Evolutionary conservation across 2,329 filamentous ascomycete genomes (phyloP).

Genomic region (Aspergillus sp.): DNA sequence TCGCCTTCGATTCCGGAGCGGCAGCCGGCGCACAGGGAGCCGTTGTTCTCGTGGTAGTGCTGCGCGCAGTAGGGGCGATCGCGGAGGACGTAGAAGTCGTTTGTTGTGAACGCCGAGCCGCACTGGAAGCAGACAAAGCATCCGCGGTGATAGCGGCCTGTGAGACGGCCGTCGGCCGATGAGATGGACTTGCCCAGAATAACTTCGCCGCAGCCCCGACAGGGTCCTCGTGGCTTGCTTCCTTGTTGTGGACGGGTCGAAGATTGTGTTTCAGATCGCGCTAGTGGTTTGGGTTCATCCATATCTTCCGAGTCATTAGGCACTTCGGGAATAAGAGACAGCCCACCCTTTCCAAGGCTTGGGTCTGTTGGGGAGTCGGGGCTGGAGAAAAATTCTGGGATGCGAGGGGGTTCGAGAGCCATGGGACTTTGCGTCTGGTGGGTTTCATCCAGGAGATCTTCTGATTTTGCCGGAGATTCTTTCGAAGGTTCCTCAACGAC

Average conservation of each 20-base stretch:
- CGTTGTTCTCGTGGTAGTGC: slow-evolving; percentile 90
- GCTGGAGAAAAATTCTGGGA: slow-evolving; percentile 31
- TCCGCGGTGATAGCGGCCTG: slow-evolving; percentile 89
- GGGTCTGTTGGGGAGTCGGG: slow-evolving; percentile 52
- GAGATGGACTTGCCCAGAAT: slow-evolving; percentile 93
- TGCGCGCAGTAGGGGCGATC: slow-evolving; percentile 87
- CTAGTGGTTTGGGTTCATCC: slow-evolving; percentile 11
- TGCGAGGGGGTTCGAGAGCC: slow-evolving; percentile 30
- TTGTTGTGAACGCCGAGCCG: slow-evolving; percentile 74
- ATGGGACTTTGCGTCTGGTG: slow-evolving; percentile 35
- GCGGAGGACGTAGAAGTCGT: slow-evolving; percentile 87
- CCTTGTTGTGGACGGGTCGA: slow-evolving; percentile 41
- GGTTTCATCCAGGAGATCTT: slow-evolving; percentile 27
- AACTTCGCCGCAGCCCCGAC: slow-evolving; percentile 74
- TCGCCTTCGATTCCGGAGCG: slow-evolving; percentile 86
- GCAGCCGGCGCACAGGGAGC: slow-evolving; percentile 79
- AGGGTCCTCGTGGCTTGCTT: slow-evolving; percentile 65
- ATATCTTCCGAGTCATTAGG: slow-evolving; percentile 11
- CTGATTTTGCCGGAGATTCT: slow-evolving; percentile 15
- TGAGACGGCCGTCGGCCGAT: slow-evolving; percentile 86
- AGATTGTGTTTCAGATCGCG: slow-evolving; percentile 27
- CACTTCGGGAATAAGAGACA: slow-evolving; percentile 35
- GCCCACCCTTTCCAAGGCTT: slow-evolving; percentile 37
- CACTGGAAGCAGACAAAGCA: slow-evolving; percentile 94
- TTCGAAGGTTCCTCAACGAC: slow-evolving; percentile 58